Percentiles rank a stretch among this genome's conserved stretches.
These are phyloP conservation scores for Suillus ampliporus DNA, from an alignment of 768 basidiomycete genomes.

Conservation along the genomic window DNA sequence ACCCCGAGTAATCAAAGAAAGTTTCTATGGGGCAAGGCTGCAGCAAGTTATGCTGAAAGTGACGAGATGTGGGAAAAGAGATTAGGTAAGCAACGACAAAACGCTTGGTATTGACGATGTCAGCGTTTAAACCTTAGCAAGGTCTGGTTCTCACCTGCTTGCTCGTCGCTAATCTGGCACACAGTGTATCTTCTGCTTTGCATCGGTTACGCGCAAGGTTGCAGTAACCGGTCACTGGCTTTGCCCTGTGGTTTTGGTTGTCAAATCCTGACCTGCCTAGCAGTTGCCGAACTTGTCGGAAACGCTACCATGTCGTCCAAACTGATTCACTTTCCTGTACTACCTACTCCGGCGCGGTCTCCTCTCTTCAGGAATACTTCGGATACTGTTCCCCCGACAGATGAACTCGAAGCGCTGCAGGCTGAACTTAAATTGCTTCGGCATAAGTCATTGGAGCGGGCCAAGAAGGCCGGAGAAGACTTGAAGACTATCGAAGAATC, in stretches of 20 bases:
- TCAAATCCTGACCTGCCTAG: conserved; percentile 15
- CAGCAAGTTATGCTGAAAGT: conserved; percentile 4
- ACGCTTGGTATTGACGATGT: conserved; percentile 30
- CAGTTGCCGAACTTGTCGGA: conserved; percentile 24
- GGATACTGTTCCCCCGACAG: conserved; percentile 70
- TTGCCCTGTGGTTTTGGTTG: conserved; percentile 17
- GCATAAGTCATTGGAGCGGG: conserved; percentile 62
- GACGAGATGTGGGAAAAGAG: conserved; percentile 27
- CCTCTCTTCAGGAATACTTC: conserved; percentile 65
- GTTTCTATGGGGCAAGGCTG: no score
- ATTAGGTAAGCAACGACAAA: conserved; percentile 37
- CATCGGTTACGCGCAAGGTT: conserved; percentile 24
- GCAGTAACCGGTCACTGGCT: conserved; percentile 17
- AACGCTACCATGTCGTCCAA: conserved; percentile 62
- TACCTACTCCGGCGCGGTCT: conserved; percentile 58
- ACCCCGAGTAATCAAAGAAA: background rate
- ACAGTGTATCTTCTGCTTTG: conserved; percentile 15
- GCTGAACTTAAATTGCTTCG: conserved; percentile 62
- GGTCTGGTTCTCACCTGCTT: conserved; percentile 30
- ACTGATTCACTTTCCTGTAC: conserved; percentile 54
- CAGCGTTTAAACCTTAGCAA: conserved; percentile 30
- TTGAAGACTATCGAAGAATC: conserved; percentile 76
- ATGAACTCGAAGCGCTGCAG: conserved; percentile 72
- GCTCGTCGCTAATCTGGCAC: conserved; percentile 23
- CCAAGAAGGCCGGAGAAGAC: conserved; percentile 79